Evolutionary conservation across 2,329 filamentous ascomycete genomes (phyloP).

Genomic region (Ceratocystis colombiana): DNA sequence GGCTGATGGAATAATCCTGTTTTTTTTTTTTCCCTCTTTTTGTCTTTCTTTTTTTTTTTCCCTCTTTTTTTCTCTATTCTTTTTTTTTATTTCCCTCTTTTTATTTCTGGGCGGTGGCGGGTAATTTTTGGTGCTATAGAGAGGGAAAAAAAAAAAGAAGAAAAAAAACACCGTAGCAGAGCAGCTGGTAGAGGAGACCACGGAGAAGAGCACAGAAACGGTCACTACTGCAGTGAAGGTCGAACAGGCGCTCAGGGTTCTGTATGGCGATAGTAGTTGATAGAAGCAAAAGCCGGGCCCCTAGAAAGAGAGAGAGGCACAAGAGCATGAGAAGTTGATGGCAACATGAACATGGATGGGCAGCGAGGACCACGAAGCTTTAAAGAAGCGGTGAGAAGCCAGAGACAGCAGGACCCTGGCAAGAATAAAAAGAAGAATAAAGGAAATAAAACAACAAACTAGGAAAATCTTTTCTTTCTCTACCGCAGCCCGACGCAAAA

Average conservation of each 20-base stretch:
- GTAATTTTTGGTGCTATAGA: background rate
- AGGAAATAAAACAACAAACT: conserved; percentile 15
- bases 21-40: background rate
- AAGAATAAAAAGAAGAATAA: conserved; percentile 13
- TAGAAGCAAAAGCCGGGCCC: background rate
- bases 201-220: too few species aligned
- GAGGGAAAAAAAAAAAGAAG: background rate
- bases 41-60: background rate
- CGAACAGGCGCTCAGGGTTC: background rate
- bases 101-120: conserved; percentile 7
- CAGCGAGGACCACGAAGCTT: conserved; percentile 20
- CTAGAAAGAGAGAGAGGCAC: conserved; percentile 18
- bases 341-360: conserved; percentile 12
- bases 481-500: conserved; percentile 9
- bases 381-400: conserved; percentile 24
- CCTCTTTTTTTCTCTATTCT: background rate
- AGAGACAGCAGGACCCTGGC: conserved; percentile 19
- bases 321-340: conserved; percentile 3
- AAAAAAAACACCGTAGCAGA: conserved; percentile 2
- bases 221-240: background rate
- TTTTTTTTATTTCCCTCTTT: background rate
- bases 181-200: too few species aligned
- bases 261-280: background rate
- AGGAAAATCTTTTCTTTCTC: background rate
- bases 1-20: background rate